These are phyloP conservation scores for Arxiozyma heterogenica DNA, from an alignment of 1,139 yeast species.

Conservation along the genomic window DNA sequence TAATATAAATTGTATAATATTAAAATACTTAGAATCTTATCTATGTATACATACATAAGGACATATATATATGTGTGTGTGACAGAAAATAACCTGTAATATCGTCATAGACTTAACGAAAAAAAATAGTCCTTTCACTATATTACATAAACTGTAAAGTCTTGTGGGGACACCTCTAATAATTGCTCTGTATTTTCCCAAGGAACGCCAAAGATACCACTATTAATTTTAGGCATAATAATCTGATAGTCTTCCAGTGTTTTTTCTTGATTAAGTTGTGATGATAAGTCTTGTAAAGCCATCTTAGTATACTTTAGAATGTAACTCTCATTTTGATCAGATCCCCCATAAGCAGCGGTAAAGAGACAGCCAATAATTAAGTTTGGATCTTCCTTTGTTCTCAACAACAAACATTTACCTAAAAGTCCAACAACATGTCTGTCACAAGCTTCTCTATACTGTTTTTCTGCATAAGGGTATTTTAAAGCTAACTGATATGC, in stretches of 20 bases:
- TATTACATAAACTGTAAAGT: conserved; percentile 17
- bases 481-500: conserved; percentile 23
- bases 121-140: background rate
- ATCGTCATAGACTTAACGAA: background rate
- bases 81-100: background rate
- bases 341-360: conserved; percentile 22
- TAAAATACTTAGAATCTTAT: background rate
- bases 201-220: conserved; percentile 73
- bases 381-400: conserved; percentile 16
- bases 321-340: conserved; percentile 11
- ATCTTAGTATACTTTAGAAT: conserved; percentile 17
- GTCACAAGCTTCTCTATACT: conserved; percentile 20
- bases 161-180: conserved; percentile 35
- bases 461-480: conserved; percentile 23
- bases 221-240: conserved; percentile 68
- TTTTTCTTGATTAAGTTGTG: conserved; percentile 3
- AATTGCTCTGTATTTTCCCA: conserved; percentile 60
- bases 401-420: conserved; percentile 22
- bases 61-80: background rate
- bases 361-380: conserved; percentile 23
- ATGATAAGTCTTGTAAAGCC: conserved; percentile 13
- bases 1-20: background rate
- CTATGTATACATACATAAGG: too few relatives aligned
- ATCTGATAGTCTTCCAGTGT: conserved; percentile 24
- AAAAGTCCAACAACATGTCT: conserved; percentile 15